Evolutionary conservation across 2,329 filamentous ascomycete species (phyloP).

Genomic region (Talaromyces piceae): DNA sequence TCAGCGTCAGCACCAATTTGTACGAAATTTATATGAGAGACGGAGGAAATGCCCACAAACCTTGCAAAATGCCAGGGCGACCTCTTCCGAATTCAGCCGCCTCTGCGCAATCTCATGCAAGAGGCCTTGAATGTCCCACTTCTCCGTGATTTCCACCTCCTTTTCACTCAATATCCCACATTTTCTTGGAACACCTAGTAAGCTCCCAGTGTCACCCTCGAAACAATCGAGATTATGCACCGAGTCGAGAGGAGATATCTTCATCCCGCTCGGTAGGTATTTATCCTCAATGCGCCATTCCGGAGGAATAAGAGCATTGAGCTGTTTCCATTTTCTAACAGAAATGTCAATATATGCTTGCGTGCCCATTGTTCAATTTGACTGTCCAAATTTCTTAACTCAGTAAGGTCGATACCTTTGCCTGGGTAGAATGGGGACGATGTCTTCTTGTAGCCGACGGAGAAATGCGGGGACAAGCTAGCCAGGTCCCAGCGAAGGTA

Average conservation of each 20-base stretch:
- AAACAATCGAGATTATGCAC: conserved; percentile 26
- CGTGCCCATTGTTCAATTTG: conserved; percentile 9
- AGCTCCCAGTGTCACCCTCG: conserved; percentile 22
- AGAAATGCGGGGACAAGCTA: neutral
- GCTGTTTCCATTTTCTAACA: conserved; percentile 31
- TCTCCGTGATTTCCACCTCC: conserved; percentile 51
- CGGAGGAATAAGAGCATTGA: conserved; percentile 31
- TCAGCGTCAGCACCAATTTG: neutral
- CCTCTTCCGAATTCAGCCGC: conserved; percentile 36
- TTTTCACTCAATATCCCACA: conserved; percentile 45
- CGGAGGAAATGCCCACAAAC: conserved; percentile 14
- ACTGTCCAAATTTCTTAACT: neutral
- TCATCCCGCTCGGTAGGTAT: conserved; percentile 26
- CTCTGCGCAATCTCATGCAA: conserved; percentile 27
- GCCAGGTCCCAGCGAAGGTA: no score
- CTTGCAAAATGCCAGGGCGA: conserved; percentile 50
- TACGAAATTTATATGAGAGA: neutral
- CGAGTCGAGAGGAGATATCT: conserved; percentile 27
- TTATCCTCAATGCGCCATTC: conserved; percentile 32
- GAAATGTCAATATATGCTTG: conserved; percentile 27
- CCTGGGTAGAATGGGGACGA: neutral
- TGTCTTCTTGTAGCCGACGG: neutral
- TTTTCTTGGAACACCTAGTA: conserved; percentile 44
- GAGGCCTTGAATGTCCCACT: conserved; percentile 39
- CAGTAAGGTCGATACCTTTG: neutral